Base-by-base conservation (phyloP, 1,284 basidiomycete genomes). In the Meira miltonrushii region DNA sequence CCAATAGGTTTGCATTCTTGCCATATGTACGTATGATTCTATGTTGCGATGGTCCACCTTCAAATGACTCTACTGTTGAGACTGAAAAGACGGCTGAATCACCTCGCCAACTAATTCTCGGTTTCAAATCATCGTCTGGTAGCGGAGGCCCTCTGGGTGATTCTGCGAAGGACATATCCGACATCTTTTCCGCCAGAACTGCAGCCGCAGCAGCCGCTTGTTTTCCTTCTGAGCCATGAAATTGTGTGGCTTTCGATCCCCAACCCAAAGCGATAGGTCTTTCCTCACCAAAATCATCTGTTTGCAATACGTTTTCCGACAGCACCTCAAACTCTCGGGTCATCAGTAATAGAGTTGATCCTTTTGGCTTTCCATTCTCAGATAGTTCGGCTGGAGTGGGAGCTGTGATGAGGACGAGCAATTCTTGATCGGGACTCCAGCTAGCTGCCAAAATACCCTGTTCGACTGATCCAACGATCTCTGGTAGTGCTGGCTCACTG, bases 231-330 rank as follows among this genome's bases (percentile, higher is more conserved):
- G 92, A 93, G 12, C 95, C 95, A 70, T 97, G 93, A 77, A 99
- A 99, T 77, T 99, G 95, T 0, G 95, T 98, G 71, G 89, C 84
- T 74, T 94, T 95, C 3, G 90, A 90, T 33, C 95, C 95, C 95
- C 95, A 99, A 9, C 95, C 95, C 57, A 97, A 90, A 9, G 33
- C 37, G 23, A 55, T 44, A 2, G 9, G n/a, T 12, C 49, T 8
- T 21, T 51, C 33, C 82, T 92, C 87, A 46, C 94, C 94, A 66
- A 92, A 93, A 44, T 90, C 88, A 40, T 82, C 78, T 0, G 86
- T 84, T 59, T 88, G 83, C 0, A 96, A 79, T 0, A 85, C 83
- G 11, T 82, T 81, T 77, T 97, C 94, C 39, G 86, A 87, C 21
- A 96, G 81, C 7, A 92, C 86, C 66, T 96, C 92, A 72, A 95